Percentiles rank a stretch among this genome's conserved stretches.
Conservation (phyloP, 129 eudicot genomes). For the Apium graveolens region DNA sequence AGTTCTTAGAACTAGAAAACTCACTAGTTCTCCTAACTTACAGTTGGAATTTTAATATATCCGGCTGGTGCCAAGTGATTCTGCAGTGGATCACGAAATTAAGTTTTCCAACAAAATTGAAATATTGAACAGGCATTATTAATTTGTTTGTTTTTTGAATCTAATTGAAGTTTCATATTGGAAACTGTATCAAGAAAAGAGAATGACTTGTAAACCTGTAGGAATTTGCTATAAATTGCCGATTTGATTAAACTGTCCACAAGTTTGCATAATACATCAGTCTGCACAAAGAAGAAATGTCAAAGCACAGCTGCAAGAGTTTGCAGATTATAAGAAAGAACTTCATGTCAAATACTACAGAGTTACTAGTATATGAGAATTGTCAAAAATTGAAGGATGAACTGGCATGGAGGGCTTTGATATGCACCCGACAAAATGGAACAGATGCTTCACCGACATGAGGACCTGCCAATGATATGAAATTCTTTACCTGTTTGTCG, state of each 20-base stretch:
- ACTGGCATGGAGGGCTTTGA: neutral
- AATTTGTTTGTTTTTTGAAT: neutral
- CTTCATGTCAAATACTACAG: neutral
- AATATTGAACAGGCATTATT: neutral
- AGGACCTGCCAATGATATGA: conserved; percentile 12
- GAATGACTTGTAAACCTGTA: conserved; percentile 45
- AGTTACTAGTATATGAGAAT: neutral
- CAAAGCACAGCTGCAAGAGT: neutral
- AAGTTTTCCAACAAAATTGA: conserved; percentile 5
- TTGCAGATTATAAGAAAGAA: neutral
- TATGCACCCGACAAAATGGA: conserved; percentile 3
- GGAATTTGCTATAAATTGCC: conserved; percentile 45
- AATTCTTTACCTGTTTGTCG: conserved; percentile 10
- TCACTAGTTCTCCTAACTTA: conserved; percentile 26
- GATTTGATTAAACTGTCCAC: conserved; percentile 47
- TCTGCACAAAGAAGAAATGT: conserved; percentile 36
- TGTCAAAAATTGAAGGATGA: neutral
- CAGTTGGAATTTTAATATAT: conserved; percentile 79
- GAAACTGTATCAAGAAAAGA: neutral
- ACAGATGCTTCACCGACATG: conserved; percentile 12
- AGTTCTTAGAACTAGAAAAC: neutral
- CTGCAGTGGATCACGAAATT: conserved; percentile 31
- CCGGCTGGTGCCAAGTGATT: conserved; percentile 75
- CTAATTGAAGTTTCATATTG: neutral
- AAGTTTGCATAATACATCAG: conserved; percentile 44